phyloP scores from a whole-genome alignment of 176 grass and related monocot genomes.

The Oryza punctata region DNA sequence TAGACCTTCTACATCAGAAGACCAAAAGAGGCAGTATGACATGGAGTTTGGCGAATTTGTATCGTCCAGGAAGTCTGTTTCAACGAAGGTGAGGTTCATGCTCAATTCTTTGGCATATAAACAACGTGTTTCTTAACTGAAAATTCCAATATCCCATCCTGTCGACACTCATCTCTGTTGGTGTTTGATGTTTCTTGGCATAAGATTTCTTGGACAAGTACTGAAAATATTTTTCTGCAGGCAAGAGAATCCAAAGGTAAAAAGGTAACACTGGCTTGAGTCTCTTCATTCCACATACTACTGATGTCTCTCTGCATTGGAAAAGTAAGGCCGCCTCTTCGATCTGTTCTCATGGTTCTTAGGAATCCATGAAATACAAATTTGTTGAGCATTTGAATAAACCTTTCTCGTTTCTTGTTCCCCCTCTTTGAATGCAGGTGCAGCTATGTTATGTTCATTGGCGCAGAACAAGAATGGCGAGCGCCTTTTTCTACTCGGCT shows the following conservation, averaged over 20 bases:
- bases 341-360: background rate
- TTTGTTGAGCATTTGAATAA: background rate
- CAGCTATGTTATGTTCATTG: background rate
- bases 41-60: conserved; percentile 82
- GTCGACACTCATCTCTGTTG: conserved; percentile 10
- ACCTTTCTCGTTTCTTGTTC: background rate
- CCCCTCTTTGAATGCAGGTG: background rate
- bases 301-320: background rate
- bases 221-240: conserved; percentile 54
- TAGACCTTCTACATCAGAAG: conserved; percentile 71
- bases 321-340: background rate
- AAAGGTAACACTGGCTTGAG: conserved; percentile 86
- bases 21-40: conserved; percentile 59
- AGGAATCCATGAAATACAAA: background rate
- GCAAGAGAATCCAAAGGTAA: conserved; percentile 88
- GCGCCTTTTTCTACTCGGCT: background rate
- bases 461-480: background rate
- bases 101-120: background rate
- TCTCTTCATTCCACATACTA: background rate
- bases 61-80: conserved; percentile 77
- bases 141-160: background rate
- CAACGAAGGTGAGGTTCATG: conserved; percentile 59
- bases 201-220: conserved; percentile 19
- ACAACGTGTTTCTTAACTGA: background rate
- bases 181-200: conserved; percentile 4